Conservation (phyloP, 805 yeast genomes). For the Wickerhamomyces canadensis region DNA sequence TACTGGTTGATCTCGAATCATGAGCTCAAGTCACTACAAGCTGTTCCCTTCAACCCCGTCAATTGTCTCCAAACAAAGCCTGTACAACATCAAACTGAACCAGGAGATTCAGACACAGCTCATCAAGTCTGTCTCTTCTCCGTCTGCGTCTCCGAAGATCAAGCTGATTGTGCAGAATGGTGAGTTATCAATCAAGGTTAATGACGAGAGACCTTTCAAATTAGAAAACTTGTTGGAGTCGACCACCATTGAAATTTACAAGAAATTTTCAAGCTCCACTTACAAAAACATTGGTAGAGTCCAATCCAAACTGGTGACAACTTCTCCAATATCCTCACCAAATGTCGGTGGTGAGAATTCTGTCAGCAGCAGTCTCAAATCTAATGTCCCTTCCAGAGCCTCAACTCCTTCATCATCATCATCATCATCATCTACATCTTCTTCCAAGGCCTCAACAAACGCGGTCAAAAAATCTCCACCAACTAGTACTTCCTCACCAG, state of each 20-base stretch:
- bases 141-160: constrained; percentile 7
- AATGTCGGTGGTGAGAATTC: not conserved
- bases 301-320: constrained; percentile 7
- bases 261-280: constrained; percentile 17
- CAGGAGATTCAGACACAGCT: constrained; percentile 7
- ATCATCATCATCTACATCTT: not conserved
- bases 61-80: not conserved
- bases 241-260: constrained; percentile 15
- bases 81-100: constrained; percentile 9
- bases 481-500: not conserved
- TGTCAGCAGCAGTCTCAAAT: not conserved
- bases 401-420: not conserved
- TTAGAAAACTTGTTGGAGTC: constrained; percentile 5
- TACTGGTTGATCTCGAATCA: too few species aligned
- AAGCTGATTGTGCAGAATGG: constrained; percentile 20
- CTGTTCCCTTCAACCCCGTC: too few species aligned
- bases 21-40: too few species aligned
- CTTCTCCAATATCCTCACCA: constrained; percentile 10
- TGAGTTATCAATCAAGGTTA: constrained; percentile 11
- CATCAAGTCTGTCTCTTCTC: constrained; percentile 8
- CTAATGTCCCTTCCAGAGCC: not conserved
- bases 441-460: too few species aligned
- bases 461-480: not conserved
- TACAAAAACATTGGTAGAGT: constrained; percentile 18
- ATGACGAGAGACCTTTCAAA: not conserved